Evolutionary conservation across 2,329 filamentous ascomycete species (phyloP).

Genomic region (Xylariaceae sp.): DNA sequence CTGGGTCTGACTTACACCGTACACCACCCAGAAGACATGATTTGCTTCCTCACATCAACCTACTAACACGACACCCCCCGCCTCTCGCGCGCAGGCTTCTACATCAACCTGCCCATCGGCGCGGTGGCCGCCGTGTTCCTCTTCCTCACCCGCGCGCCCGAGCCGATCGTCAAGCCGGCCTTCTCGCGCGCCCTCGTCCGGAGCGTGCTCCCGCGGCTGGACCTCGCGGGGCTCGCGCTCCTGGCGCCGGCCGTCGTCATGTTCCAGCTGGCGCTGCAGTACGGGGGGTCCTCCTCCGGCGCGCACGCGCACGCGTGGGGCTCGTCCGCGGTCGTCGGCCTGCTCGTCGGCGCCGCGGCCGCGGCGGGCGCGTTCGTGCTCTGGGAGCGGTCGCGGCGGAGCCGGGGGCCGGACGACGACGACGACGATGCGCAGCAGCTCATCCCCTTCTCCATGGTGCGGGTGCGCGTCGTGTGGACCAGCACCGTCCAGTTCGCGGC

Average conservation of each 20-base stretch:
- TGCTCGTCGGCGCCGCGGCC: slow-evolving; percentile 10
- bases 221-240: slow-evolving; percentile 10
- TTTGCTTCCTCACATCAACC: background rate
- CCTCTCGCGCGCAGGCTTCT: slow-evolving; percentile 7
- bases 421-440: too few species aligned
- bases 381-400: slow-evolving; percentile 11
- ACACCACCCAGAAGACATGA: background rate
- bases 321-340: slow-evolving; percentile 13
- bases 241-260: slow-evolving; percentile 23
- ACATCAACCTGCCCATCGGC: slow-evolving; percentile 13
- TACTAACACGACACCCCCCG: background rate
- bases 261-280: slow-evolving; percentile 25
- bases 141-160: slow-evolving; percentile 8
- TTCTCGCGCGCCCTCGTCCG: slow-evolving; percentile 5
- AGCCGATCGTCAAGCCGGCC: slow-evolving; percentile 3
- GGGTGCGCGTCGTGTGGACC: slow-evolving; percentile 11
- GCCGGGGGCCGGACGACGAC: slow-evolving; percentile 14
- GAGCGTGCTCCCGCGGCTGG: slow-evolving; percentile 4
- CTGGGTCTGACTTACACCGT: background rate
- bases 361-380: slow-evolving; percentile 13
- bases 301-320: slow-evolving; percentile 21
- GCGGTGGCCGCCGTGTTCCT: slow-evolving; percentile 3
- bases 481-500: slow-evolving; percentile 2
- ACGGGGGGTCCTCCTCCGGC: slow-evolving; percentile 16
- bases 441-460: slow-evolving; percentile 11